Evolutionary conservation across 306 rosid genomes (phyloP), one percentile per base, ranked within the genome.

Genomic region (Cucumis sativus): DNA sequence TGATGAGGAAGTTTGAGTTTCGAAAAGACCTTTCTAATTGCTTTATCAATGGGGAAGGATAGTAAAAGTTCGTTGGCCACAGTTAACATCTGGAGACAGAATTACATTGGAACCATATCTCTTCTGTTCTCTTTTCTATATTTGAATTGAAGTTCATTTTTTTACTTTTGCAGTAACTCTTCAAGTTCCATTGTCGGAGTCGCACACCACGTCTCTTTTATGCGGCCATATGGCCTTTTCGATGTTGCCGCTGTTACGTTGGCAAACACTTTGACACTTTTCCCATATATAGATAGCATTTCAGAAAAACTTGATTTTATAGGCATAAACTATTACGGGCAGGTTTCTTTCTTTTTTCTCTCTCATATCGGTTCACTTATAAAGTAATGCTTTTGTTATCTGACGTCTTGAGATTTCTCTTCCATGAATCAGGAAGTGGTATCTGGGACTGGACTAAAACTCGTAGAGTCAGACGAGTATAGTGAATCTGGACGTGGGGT

Each of bases 401-500:
- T 12, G 23, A 76, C 30, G 49, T 39, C 23, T 78, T 83, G 76
- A 78, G 80, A 52, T 62, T 71, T 51, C 79, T 78, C 80, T 73
- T 78, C 58, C 77, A 70, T 58, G 77, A 68, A 74, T 74, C 83
- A 90, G 97, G 99, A 92, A 89, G 91, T 86, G 80, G 80, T 92
- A 62, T 88, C 87, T 56, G 97, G 97, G 77, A 58, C 91, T 62
- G 97, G 97, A 85, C 87, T 92, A 79, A 92, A 92, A 86, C 96
- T 90, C 77, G 97, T 84, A 69, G 97, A 87, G 82, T 84, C 85
- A 3, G 99, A 92, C n/a, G 97, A 95, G 86, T 95, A 90, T 80
- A 92, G 97, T 84, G 97, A 95, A 89, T 95, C 99, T 70, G 99
- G 99, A 60, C 97, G 97, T 17, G 99, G 96, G 82, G 95, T 95